Base-by-base conservation (phyloP, 331 rosid genomes). In the Spiraea crenata region DNA sequence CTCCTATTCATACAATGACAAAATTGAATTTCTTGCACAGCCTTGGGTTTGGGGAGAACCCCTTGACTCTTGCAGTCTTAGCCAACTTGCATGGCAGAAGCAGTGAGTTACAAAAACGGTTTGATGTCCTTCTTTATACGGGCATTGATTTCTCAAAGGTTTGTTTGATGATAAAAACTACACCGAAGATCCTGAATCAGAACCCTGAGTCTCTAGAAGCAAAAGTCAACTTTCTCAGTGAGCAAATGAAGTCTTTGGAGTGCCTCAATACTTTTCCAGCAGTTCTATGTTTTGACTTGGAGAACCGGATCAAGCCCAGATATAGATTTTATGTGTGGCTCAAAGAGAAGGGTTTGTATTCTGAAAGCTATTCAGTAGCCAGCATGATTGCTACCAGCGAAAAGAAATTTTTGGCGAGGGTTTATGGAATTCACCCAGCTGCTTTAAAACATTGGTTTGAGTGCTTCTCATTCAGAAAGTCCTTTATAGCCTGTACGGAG, bases 381-480 rank as follows among this genome's bases (percentile, higher is more conserved):
- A 86, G 87, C 83, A 65, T 90, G 75, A 48, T 88, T 77, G 90
- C 96, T 7, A 83, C 91, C 25, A 82, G 89, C 57, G 85, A 88
- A 69, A 85, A 72, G 84, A 71, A 42, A 49, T 92, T 88, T 69
- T 70, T 92, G 39, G 47, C 76, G 38, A 89, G 89, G 25, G 75
- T 52, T 62, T 72, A 17, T 42, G 76, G 52, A 63, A 80, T 89
- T 58, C 96, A 92, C 67, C 92, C 95, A 4, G 95, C 91, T 54
- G 89, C 87, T 77, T 89, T 82, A 12, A 92, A 92, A 82, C 88
- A 81, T 57, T 92, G 93, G 93, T 79, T 88, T 12, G 96, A 92
- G 80, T 72, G 84, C 71, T 84, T 83, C 81, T 78, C 75, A 68
- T 51, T 6, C 41, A 54, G 63, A 68, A 78, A 41, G 25, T 9